These are phyloP conservation scores for Letharia columbiana DNA, from an alignment of 495 filamentous ascomycete species.

Conservation along the genomic window DNA sequence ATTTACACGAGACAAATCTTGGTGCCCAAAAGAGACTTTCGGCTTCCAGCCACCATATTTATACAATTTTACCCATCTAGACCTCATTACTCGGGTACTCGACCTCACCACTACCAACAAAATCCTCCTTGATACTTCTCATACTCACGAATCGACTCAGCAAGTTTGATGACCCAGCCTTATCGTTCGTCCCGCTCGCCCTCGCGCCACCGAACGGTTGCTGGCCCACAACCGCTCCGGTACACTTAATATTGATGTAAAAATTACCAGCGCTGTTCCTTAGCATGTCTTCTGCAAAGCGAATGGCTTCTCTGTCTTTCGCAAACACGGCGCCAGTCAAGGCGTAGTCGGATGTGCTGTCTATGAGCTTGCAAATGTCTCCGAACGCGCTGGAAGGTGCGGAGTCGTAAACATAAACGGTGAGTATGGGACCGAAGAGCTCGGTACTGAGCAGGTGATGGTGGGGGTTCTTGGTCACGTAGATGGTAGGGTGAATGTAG, in stretches of 20 bases:
- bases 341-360: slow-evolving; percentile 63
- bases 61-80: not conserved
- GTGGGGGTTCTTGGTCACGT: slow-evolving; percentile 54
- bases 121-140: slow-evolving; percentile 89
- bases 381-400: slow-evolving; percentile 36
- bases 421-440: slow-evolving; percentile 57
- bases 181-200: slow-evolving; percentile 86
- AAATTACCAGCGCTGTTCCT: slow-evolving; percentile 77
- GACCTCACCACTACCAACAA: slow-evolving; percentile 57
- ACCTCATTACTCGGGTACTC: slow-evolving; percentile 68
- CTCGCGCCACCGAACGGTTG: slow-evolving; percentile 84
- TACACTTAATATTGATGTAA: slow-evolving; percentile 90
- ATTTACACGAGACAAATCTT: not conserved
- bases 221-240: slow-evolving; percentile 85
- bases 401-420: slow-evolving; percentile 56
- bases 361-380: slow-evolving; percentile 48
- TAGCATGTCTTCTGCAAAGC: slow-evolving; percentile 62
- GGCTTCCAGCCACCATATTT: slow-evolving; percentile 39
- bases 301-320: slow-evolving; percentile 54
- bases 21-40: not conserved
- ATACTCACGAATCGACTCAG: slow-evolving; percentile 72
- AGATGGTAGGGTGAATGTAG: slow-evolving; percentile 61
- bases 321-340: slow-evolving; percentile 76
- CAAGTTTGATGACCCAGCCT: slow-evolving; percentile 72
- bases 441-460: slow-evolving; percentile 54